Evolutionary conservation across 495 filamentous ascomycete species (phyloP).

Genomic region (Ramalina peruviana): DNA sequence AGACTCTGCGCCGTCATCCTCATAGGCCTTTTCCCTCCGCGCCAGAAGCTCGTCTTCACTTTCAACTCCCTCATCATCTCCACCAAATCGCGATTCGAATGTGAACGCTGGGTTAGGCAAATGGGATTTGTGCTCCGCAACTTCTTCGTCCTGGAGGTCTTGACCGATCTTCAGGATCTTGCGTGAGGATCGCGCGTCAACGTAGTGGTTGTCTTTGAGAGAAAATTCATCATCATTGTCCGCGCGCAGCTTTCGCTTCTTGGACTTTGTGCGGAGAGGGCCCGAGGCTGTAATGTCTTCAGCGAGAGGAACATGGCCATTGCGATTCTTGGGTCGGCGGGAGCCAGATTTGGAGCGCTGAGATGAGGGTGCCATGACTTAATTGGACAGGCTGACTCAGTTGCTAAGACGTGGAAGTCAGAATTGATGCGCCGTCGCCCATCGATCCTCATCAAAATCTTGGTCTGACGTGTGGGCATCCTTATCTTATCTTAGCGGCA

Average conservation of each 20-base stretch:
- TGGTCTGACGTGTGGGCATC: too few relatives aligned
- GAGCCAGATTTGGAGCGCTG: neutral
- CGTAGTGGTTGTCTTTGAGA: constrained; percentile 30
- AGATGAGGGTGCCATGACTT: neutral
- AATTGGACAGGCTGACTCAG: neutral
- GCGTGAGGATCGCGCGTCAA: constrained; percentile 74
- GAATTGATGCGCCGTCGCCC: too few relatives aligned
- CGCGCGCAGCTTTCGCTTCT: constrained; percentile 40
- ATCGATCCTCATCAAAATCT: too few relatives aligned
- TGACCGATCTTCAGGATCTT: constrained; percentile 81
- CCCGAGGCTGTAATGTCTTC: constrained; percentile 55
- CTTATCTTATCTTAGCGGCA: too few relatives aligned
- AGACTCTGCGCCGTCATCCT: constrained; percentile 43
- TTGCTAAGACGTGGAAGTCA: neutral
- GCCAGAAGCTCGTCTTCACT: constrained; percentile 27
- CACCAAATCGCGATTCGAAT: constrained; percentile 45
- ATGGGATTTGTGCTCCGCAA: constrained; percentile 30
- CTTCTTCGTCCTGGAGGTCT: constrained; percentile 66
- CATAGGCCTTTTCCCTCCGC: constrained; percentile 1
- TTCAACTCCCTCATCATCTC: constrained; percentile 15
- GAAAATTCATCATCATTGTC: constrained; percentile 38
- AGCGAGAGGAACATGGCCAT: constrained; percentile 54
- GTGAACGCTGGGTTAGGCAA: constrained; percentile 46
- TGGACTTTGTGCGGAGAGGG: constrained; percentile 41
- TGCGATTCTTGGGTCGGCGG: neutral